phyloP scores from a whole-genome alignment of 345 rosid genomes.

The Murraya koenigii region DNA sequence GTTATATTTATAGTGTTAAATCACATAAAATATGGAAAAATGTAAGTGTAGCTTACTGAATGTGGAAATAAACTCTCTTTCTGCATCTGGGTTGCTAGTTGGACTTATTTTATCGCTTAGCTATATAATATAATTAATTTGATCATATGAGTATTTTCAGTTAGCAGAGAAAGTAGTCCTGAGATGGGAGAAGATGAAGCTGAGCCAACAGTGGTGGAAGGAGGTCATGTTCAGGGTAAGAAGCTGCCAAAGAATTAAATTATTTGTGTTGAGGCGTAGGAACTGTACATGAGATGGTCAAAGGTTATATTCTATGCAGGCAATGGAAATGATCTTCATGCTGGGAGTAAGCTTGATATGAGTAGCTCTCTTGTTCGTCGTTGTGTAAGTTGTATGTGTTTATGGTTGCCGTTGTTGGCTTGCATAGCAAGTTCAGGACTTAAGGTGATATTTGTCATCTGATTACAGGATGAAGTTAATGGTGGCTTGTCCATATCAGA shows the following conservation, averaged over 20 bases:
- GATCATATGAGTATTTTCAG: slow-evolving; percentile 33
- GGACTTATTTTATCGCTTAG: background rate
- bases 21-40: background rate
- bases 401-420: slow-evolving; percentile 50
- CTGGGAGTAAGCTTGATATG: slow-evolving; percentile 37
- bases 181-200: slow-evolving; percentile 40
- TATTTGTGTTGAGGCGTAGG: slow-evolving; percentile 13
- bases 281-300: slow-evolving; percentile 13
- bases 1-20: background rate
- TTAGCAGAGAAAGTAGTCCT: slow-evolving; percentile 40
- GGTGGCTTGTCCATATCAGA: slow-evolving; percentile 43
- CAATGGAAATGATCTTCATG: slow-evolving; percentile 29
- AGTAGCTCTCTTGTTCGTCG: slow-evolving; percentile 67
- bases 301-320: slow-evolving; percentile 37
- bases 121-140: background rate
- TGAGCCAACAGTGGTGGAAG: slow-evolving; percentile 27
- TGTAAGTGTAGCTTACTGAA: background rate
- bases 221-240: slow-evolving; percentile 44
- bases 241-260: slow-evolving; percentile 15
- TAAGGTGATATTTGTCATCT: slow-evolving; percentile 47
- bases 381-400: slow-evolving; percentile 99
- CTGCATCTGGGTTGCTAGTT: background rate
- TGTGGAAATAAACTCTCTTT: background rate
- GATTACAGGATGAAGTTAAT: slow-evolving; percentile 58
- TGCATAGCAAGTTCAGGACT: slow-evolving; percentile 38